phyloP scores from a whole-genome alignment of 179 eudicot species.

The Nepenthes alata region DNA sequence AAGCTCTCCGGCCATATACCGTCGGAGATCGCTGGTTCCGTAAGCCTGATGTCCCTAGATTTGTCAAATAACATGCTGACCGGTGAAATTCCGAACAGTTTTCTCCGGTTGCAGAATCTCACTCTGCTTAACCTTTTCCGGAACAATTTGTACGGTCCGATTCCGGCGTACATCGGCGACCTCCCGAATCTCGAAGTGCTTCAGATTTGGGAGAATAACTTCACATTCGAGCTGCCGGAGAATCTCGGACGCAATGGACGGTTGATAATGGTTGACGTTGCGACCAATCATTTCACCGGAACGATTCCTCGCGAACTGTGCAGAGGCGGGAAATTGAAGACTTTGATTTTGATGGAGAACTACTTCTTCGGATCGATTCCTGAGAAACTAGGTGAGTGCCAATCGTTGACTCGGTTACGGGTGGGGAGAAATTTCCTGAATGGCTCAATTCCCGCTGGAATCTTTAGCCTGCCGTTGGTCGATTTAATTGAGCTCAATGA shows the following conservation, averaged over 20 bases:
- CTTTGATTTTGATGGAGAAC: constrained; percentile 43
- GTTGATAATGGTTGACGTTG: constrained; percentile 41
- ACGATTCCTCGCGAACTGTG: constrained; percentile 51
- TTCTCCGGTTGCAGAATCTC: constrained; percentile 29
- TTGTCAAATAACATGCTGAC: constrained; percentile 37
- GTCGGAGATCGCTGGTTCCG: constrained; percentile 37
- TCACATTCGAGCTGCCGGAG: constrained; percentile 46
- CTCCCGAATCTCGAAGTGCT: constrained; percentile 59
- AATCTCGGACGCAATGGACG: constrained; percentile 54
- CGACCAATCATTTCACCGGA: constrained; percentile 58
- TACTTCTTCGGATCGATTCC: constrained; percentile 59
- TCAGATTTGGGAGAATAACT: constrained; percentile 63
- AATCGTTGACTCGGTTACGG: constrained; percentile 38
- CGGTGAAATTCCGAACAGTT: constrained; percentile 54
- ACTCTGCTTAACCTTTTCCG: constrained; percentile 40
- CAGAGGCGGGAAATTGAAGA: constrained; percentile 30
- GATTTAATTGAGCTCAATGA: constrained; percentile 41
- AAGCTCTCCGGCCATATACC: constrained; percentile 50
- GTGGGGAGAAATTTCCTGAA: constrained; percentile 40
- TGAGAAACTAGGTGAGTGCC: constrained; percentile 51
- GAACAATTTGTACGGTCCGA: constrained; percentile 45
- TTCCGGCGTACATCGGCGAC: constrained; percentile 54
- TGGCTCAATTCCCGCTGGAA: constrained; percentile 57
- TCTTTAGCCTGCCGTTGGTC: constrained; percentile 42
- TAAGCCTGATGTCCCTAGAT: constrained; percentile 52